These are phyloP conservation scores for Mollisiaceae sp. DNA, from an alignment of 2,329 filamentous ascomycete genomes.

Conservation along the genomic window DNA sequence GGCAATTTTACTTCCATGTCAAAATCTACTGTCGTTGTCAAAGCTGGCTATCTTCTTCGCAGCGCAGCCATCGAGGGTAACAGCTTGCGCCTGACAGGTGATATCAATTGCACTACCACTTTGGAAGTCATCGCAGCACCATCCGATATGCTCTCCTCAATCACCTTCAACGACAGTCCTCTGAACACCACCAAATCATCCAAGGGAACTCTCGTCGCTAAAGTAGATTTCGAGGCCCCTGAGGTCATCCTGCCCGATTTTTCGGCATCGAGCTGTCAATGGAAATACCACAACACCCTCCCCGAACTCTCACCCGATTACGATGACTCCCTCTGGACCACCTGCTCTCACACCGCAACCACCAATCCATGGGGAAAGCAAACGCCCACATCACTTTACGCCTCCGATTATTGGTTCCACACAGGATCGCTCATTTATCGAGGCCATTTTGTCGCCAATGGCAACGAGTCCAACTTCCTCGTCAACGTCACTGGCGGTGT, in stretches of 20 bases:
- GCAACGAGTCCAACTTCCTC: slow-evolving; percentile 60
- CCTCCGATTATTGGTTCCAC: slow-evolving; percentile 74
- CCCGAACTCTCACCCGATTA: slow-evolving; percentile 67
- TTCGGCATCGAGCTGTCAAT: slow-evolving; percentile 57
- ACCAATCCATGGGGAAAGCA: slow-evolving; percentile 24
- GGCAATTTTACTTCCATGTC: background rate
- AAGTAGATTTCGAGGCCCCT: slow-evolving; percentile 50
- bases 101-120: slow-evolving; percentile 65
- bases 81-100: slow-evolving; percentile 66
- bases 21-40: slow-evolving; percentile 55
- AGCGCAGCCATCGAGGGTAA: slow-evolving; percentile 54
- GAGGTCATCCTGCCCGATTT: slow-evolving; percentile 12
- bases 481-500: slow-evolving; percentile 67
- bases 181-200: background rate
- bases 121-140: slow-evolving; percentile 65
- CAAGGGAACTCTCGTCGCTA: background rate
- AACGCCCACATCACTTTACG: slow-evolving; percentile 60
- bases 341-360: slow-evolving; percentile 43
- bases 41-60: slow-evolving; percentile 66
- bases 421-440: slow-evolving; percentile 70
- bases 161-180: slow-evolving; percentile 33
- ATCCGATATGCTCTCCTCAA: slow-evolving; percentile 39
- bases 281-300: slow-evolving; percentile 72
- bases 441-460: slow-evolving; percentile 68
- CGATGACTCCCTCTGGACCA: slow-evolving; percentile 70